These are phyloP conservation scores for Cordyceps militaris DNA, from an alignment of 2,329 filamentous ascomycete genomes.

Conservation along the genomic window DNA sequence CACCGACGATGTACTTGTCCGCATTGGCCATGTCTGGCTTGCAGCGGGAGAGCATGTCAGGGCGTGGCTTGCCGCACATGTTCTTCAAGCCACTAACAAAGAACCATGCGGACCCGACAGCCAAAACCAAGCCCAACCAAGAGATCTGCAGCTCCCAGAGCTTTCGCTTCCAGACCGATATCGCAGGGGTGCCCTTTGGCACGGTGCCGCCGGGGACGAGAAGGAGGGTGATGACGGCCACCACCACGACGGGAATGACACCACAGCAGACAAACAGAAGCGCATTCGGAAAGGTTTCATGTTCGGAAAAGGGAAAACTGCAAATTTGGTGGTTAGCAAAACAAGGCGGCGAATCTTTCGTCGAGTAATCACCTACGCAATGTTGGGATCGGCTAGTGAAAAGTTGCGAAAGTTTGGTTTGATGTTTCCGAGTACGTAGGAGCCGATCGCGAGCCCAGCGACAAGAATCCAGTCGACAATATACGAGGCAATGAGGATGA, in stretches of 20 bases:
- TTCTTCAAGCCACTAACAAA: constrained; percentile 84
- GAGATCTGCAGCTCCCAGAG: constrained; percentile 86
- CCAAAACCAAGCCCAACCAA: constrained; percentile 72
- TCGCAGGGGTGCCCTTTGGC: constrained; percentile 52
- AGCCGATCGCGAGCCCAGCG: constrained; percentile 50
- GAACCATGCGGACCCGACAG: constrained; percentile 66
- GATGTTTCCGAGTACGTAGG: constrained; percentile 50
- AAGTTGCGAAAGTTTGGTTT: constrained; percentile 64
- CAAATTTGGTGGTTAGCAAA: background rate
- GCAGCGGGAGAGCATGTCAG: constrained; percentile 77
- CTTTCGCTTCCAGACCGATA: constrained; percentile 70
- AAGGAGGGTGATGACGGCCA: constrained; percentile 60
- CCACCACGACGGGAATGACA: constrained; percentile 57
- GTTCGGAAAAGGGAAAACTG: constrained; percentile 60
- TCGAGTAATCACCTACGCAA: constrained; percentile 48
- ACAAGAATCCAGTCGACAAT: constrained; percentile 68
- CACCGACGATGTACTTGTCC: constrained; percentile 55
- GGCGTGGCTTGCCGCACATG: constrained; percentile 61
- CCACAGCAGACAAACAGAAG: constrained; percentile 59
- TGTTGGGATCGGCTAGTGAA: constrained; percentile 62
- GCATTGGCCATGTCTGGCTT: constrained; percentile 63
- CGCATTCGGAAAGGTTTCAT: constrained; percentile 65
- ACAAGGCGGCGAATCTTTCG: background rate
- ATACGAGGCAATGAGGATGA: constrained; percentile 53
- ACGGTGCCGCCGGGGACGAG: constrained; percentile 68